Conservation (phyloP, 2,329 filamentous ascomycete species). For the Paraconiothyrium sp. region DNA sequence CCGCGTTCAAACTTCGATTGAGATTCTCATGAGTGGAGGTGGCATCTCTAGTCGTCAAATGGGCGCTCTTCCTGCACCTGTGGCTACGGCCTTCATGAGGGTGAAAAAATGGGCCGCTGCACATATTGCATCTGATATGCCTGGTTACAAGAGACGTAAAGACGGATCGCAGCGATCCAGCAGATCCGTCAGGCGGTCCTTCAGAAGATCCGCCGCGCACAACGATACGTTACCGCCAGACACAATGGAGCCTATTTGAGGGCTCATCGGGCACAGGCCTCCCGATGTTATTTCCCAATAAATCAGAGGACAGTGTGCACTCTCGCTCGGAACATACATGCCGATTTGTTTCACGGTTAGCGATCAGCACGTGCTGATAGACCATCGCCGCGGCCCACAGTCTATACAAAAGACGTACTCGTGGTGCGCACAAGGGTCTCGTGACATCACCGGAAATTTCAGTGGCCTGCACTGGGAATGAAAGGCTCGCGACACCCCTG, state of each 20-base stretch:
- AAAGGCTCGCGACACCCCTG: slow-evolving; percentile 16
- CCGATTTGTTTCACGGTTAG: slow-evolving; percentile 17
- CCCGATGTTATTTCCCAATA: not conserved
- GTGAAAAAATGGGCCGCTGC: slow-evolving; percentile 79
- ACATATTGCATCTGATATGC: slow-evolving; percentile 65
- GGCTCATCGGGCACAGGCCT: not conserved
- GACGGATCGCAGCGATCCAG: slow-evolving; percentile 13
- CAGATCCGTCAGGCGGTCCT: slow-evolving; percentile 24
- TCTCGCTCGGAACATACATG: not conserved
- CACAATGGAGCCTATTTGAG: slow-evolving; percentile 38
- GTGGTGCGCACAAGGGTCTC: not conserved
- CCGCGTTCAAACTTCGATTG: slow-evolving; percentile 70
- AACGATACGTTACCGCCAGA: slow-evolving; percentile 44
- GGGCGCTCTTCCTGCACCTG: slow-evolving; percentile 54
- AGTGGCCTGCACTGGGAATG: slow-evolving; percentile 31
- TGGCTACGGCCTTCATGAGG: slow-evolving; percentile 69
- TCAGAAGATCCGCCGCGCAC: slow-evolving; percentile 12
- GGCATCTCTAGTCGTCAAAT: slow-evolving; percentile 59
- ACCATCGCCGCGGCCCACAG: slow-evolving; percentile 1
- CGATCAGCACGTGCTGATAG: slow-evolving; percentile 20
- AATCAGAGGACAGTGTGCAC: no score
- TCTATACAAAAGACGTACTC: not conserved
- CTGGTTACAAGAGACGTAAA: slow-evolving; percentile 32
- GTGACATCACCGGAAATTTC: slow-evolving; percentile 31
- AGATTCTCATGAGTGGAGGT: slow-evolving; percentile 69